Base-by-base conservation (phyloP, 2,329 filamentous ascomycete species). In the Sclerotinia nivalis region DNA sequence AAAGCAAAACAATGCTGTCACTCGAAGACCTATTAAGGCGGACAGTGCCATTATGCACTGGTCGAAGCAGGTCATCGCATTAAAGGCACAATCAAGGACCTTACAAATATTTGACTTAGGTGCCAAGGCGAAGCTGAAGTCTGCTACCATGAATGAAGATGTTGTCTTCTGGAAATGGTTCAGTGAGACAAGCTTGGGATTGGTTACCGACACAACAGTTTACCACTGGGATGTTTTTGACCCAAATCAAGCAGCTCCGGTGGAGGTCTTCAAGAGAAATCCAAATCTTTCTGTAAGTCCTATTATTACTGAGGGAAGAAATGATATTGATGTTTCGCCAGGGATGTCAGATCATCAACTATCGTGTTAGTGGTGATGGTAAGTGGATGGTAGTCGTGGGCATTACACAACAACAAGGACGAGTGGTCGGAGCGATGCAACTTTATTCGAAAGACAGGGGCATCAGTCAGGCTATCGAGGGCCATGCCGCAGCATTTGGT, bases 31-130 rank as follows among this genome's bases (percentile, higher is more conserved):
- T 62, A 99, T 99, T 85, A 98, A 97, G 86, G 96, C 96, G 79
- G 96, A 99, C 84, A 98, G 94, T 88, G 96, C 96, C 77, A 97
- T 99, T 80, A 98, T 99, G 96, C 96, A 99, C 88, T 97, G 93
- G 93, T 91, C 87, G 77, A 92, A 91, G 80, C 93, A 97, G 81
- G 93, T 99, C 80, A 98, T 99, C 79, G 96, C 96, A 73, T 88
- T 99, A 76, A 97, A 97, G 84, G 95, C 96, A 62, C 93, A 97
- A 81, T 91, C 91, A 73, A 88, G 93, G 80, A 99, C 96, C 75
- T 88, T 99, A 72, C 96, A 99, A 84, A 97, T 99, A 80, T 99
- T 99, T 83, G 95, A 99, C 81, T 87, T 99, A 71, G 90, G 89
- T 76, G 88, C 91, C 77, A 99, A 98, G 85, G 88, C 91, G 82